phyloP scores from a whole-genome alignment of 345 rosid species.

The Isatis tinctoria region DNA sequence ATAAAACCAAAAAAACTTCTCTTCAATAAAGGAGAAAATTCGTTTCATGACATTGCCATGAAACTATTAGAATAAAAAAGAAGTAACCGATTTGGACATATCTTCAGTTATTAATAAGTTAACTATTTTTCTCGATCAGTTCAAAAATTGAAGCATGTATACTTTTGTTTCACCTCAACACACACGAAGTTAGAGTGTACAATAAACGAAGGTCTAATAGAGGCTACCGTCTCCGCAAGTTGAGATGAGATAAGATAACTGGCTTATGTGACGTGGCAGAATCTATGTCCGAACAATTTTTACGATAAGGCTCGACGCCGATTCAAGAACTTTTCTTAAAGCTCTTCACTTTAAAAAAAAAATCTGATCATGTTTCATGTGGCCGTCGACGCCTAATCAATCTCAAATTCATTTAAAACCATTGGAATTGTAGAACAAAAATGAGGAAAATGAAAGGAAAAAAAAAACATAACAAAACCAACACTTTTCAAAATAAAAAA shows the following conservation, averaged over 20 bases:
- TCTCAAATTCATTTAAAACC: not conserved
- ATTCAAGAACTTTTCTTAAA: not conserved
- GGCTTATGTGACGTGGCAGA: constrained; percentile 22
- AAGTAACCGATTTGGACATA: not conserved
- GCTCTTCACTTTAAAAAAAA: not conserved
- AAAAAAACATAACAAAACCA: not conserved
- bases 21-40: not conserved
- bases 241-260: constrained; percentile 21
- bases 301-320: constrained; percentile 15
- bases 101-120: not conserved
- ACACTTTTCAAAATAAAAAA: not conserved
- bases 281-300: not conserved
- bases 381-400: not conserved
- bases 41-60: not conserved
- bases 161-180: not conserved
- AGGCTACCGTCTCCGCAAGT: not conserved
- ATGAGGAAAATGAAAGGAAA: not conserved
- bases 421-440: not conserved
- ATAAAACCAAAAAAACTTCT: not conserved
- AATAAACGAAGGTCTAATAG: not conserved
- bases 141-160: not conserved
- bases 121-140: not conserved
- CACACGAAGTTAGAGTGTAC: not conserved
- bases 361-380: not conserved
- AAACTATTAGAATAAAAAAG: not conserved